Percentiles rank a stretch among this genome's conserved stretches.
phyloP scores from a whole-genome alignment of 805 yeast genomes.

The Nakazawaea wickerhamii region DNA sequence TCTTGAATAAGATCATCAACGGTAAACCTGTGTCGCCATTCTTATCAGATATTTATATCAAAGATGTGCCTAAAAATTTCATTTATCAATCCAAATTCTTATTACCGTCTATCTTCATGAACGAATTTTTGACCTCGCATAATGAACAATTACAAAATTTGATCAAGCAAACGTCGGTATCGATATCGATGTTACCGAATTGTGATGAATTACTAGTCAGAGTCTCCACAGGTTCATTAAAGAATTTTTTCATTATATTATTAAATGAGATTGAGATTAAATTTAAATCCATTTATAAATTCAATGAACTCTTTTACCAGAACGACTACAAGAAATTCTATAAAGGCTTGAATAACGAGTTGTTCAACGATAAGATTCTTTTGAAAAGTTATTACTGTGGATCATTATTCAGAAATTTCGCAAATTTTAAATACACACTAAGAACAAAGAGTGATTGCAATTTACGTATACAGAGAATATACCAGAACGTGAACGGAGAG shows the following conservation, averaged over 20 bases:
- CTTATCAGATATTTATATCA: slow-evolving; percentile 3
- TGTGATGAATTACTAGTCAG: slow-evolving; percentile 12
- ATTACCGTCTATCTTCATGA: slow-evolving; percentile 8
- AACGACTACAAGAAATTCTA: slow-evolving; percentile 4
- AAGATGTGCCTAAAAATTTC: slow-evolving; percentile 9
- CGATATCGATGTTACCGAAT: slow-evolving; percentile 10
- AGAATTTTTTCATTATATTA: slow-evolving; percentile 2
- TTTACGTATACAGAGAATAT: slow-evolving; percentile 10
- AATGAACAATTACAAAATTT: slow-evolving; percentile 5
- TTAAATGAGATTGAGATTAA: slow-evolving; percentile 1
- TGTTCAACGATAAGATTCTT: slow-evolving; percentile 4
- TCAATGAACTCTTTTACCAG: not conserved
- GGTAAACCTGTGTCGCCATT: slow-evolving; percentile 10
- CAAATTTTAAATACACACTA: slow-evolving; percentile 12
- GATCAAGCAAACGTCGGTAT: slow-evolving; percentile 5
- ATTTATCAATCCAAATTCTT: slow-evolving; percentile 12
- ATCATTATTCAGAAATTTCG: slow-evolving; percentile 11
- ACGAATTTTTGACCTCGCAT: not conserved
- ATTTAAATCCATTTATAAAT: not conserved
- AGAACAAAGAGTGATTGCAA: slow-evolving; percentile 12
- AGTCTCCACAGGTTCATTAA: slow-evolving; percentile 9
- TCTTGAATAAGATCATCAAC: slow-evolving; percentile 11
- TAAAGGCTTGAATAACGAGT: slow-evolving; percentile 5
- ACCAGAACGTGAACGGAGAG: not conserved
- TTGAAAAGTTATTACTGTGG: slow-evolving; percentile 11